These are phyloP conservation scores for Cordyceps farinosa DNA, from an alignment of 2,329 filamentous ascomycete species.

Conservation along the genomic window DNA sequence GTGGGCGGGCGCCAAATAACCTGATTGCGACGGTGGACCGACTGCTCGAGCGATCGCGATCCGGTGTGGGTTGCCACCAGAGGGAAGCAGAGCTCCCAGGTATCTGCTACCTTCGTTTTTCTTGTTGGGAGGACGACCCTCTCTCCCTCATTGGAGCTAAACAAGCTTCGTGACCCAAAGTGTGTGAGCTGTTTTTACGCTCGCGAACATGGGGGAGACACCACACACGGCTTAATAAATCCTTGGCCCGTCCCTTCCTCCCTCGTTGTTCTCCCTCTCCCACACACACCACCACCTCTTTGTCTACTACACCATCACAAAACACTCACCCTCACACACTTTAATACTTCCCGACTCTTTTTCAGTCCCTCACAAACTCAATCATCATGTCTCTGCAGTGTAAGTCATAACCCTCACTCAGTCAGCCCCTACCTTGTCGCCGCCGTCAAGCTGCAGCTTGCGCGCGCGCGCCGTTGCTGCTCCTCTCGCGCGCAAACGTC, in stretches of 20 bases:
- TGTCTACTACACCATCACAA: conserved; percentile 4
- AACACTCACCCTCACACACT: conserved; percentile 8
- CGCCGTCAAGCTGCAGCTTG: background rate
- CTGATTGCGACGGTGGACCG: conserved; percentile 9
- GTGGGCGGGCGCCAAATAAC: background rate
- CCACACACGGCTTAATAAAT: conserved; percentile 3
- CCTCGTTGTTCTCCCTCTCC: conserved; percentile 6
- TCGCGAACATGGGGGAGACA: background rate
- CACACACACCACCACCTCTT: conserved; percentile 18
- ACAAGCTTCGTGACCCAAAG: background rate
- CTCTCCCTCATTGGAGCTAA: background rate
- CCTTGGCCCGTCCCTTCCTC: conserved; percentile 6
- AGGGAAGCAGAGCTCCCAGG: background rate
- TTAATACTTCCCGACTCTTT: background rate
- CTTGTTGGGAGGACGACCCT: background rate
- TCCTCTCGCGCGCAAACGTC: conserved; percentile 10
- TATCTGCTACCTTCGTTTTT: background rate
- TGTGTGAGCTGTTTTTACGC: background rate
- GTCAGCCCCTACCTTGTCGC: background rate
- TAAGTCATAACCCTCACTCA: conserved; percentile 32
- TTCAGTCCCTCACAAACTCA: conserved; percentile 9
- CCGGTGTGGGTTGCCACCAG: background rate
- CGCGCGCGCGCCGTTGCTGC: background rate
- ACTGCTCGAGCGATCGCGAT: conserved; percentile 11
- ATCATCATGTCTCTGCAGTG: conserved; percentile 58